These are phyloP conservation scores for Imleria badia DNA, from an alignment of 768 basidiomycete species.

Conservation along the genomic window DNA sequence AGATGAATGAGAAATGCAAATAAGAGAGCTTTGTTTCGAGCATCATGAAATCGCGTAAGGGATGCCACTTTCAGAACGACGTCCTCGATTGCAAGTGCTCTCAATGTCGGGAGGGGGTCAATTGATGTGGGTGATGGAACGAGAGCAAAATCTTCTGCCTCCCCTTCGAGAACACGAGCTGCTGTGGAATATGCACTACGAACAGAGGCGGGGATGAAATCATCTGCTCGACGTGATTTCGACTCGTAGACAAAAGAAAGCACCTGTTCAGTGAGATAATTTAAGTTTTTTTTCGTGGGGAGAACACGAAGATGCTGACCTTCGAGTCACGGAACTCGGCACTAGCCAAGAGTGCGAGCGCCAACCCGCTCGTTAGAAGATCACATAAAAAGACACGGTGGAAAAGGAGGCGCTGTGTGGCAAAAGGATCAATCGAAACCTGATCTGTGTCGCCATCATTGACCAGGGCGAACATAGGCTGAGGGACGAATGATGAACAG, in stretches of 20 bases:
- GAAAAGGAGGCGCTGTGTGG: conserved; percentile 36
- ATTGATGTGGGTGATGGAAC: neutral
- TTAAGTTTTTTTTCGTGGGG: neutral
- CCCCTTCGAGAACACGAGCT: conserved; percentile 7
- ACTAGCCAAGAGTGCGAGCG: conserved; percentile 52
- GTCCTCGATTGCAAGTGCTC: neutral
- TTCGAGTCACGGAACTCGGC: conserved; percentile 64
- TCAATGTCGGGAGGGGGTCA: neutral
- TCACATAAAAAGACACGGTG: conserved; percentile 52
- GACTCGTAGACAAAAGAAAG: conserved; percentile 56
- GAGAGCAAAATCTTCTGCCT: neutral
- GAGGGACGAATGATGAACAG: conserved; percentile 13
- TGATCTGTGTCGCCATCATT: conserved; percentile 48
- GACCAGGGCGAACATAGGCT: conserved; percentile 70
- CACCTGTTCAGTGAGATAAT: conserved; percentile 40
- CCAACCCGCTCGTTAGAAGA: conserved; percentile 48
- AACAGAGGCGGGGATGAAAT: conserved; percentile 14
- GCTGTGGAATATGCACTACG: conserved; percentile 8
- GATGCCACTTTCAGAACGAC: conserved; percentile 12
- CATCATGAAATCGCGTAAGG: neutral
- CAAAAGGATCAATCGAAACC: conserved; percentile 7
- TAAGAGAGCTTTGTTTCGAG: conserved; percentile 25
- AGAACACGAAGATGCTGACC: conserved; percentile 32
- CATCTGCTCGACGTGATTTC: conserved; percentile 23
- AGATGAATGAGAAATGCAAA: conserved; percentile 41